Evolutionary conservation across 2,329 filamentous ascomycete species (phyloP), one percentile per base, ranked within the genome.

Genomic region (Hymenotorrendiella dingleyae): DNA sequence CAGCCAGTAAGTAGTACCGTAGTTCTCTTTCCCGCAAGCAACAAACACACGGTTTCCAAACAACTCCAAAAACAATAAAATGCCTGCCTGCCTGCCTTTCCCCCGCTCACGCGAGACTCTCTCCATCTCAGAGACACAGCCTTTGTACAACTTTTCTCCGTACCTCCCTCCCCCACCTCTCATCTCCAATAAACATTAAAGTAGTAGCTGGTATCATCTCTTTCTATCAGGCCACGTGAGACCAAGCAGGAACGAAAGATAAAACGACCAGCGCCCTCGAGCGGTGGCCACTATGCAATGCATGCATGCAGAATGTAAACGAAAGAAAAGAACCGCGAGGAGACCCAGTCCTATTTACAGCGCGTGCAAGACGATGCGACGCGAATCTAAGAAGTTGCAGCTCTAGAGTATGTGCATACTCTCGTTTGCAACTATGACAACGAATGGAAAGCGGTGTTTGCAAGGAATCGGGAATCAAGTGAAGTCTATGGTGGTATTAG

Each of bases 401-500:
- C 40, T 26, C 35, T 16, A 42, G 11, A 33, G 40, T 26, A 45
- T 46, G 17, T 48, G 46, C 51, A 47, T 38, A 47, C 50, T 49
- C 46, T 42, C 38, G 38, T 32, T 37, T 48, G 27, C 44, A 33
- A 49, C 30, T 32, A 46, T 44, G 41, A 35, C 42, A 36, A 33
- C 20, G 32, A 46, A 40, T 49, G 36, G 48, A 49, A 39, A 51
- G 47, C 10, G 20, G 27, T 14, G n/a, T 29, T 37, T 16, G 27
- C 16, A 5, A 41, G 30, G 22, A 29, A 36, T n/a, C n/a, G n/a
- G n/a, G n/a, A n/a, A 29, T n/a, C 23, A 35, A 46, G 10, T 11
- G 17, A 38, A 35, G 43, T 52, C 45, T 52, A 53, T 43, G 36
- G 42, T 51, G 43, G 42, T 52, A 56, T 53, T 52, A 50, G 40